Conservation (phyloP, 345 rosid species). For the Streptanthus diversifolius region DNA sequence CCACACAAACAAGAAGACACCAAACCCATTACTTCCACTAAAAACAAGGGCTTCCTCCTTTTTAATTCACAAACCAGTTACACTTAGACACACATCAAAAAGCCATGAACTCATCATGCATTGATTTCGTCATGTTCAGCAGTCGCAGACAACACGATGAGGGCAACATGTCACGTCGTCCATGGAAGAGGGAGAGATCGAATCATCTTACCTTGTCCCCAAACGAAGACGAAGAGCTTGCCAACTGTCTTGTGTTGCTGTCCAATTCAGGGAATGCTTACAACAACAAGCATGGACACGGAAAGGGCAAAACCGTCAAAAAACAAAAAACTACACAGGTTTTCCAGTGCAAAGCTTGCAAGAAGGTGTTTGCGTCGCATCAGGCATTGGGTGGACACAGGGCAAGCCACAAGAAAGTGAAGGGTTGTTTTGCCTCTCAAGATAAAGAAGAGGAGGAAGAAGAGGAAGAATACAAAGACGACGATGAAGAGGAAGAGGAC, state of each 20-base stretch:
- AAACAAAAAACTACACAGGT: slow-evolving; percentile 42
- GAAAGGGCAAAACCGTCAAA: slow-evolving; percentile 31
- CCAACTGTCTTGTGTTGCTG: slow-evolving; percentile 85
- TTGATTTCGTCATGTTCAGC: slow-evolving; percentile 34
- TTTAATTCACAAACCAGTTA: slow-evolving; percentile 20
- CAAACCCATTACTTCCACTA: slow-evolving; percentile 31
- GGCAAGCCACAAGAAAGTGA: slow-evolving; percentile 99
- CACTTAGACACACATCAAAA: background rate
- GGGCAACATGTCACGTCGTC: slow-evolving; percentile 26
- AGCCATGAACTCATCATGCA: slow-evolving; percentile 33
- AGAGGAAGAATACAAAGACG: slow-evolving; percentile 34
- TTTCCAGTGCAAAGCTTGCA: slow-evolving; percentile 96
- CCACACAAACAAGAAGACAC: slow-evolving; percentile 35
- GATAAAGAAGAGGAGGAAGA: slow-evolving; percentile 32
- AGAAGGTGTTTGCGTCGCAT: slow-evolving; percentile 94
- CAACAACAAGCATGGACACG: slow-evolving; percentile 11
- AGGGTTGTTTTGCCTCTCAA: slow-evolving; percentile 82
- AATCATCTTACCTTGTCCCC: slow-evolving; percentile 35
- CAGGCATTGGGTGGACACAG: slow-evolving; percentile 99
- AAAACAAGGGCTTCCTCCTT: slow-evolving; percentile 36
- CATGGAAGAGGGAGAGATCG: slow-evolving; percentile 37
- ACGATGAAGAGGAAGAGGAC: slow-evolving; percentile 25
- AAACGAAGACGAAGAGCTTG: slow-evolving; percentile 93
- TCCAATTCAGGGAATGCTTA: slow-evolving; percentile 65
- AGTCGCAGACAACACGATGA: slow-evolving; percentile 28